Base-by-base conservation (phyloP, 306 rosid genomes). In the Boehmeria nivea region DNA sequence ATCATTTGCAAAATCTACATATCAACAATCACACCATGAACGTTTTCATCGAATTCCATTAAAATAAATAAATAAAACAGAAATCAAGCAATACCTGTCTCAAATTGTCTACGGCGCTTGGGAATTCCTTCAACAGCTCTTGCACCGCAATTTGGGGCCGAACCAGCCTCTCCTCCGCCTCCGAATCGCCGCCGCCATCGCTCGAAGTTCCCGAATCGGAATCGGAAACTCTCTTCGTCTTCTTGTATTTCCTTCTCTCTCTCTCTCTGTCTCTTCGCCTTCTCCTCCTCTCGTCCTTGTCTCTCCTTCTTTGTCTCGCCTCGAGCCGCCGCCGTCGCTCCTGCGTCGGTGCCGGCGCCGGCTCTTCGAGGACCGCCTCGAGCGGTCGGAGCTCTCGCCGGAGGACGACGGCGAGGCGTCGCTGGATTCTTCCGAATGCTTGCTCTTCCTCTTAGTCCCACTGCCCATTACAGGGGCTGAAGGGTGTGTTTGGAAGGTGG, bases 1-100 rank as follows among this genome's bases (percentile, higher is more conserved):
- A 89, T 82, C 95, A 86, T 89, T 80, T 77, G 80, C 77, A 89
- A 67, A 65, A 89, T 84, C 97, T 89, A 36, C 33, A 73, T 23
- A 22, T 68, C 31, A 70, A 60, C 54, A 40, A 57, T 44, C 15
- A 21, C 16, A 63, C 59, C 28, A 54, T 46, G 68, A 13, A 40
- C 37, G n/a, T n/a, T n/a, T n/a, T n/a, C n/a, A n/a, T n/a, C n/a
- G n/a, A n/a, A n/a, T n/a, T n/a, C n/a, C n/a, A n/a, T n/a, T n/a
- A n/a, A n/a, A n/a, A n/a, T n/a, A n/a, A 47, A 3, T 12, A 56
- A 39, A 31, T 15, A 50, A 42, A 36, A 22, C 8, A 20, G 15
- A 68, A 40, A 6, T 0, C 16, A 58, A 11, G 3, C 3, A 44
- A 15, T 48, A 90, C 97, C 97, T 72, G 86, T 44, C 71, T 78